phyloP scores from a whole-genome alignment of 1,139 yeast species.

The Hyphopichia wangnamkhiaoensis region DNA sequence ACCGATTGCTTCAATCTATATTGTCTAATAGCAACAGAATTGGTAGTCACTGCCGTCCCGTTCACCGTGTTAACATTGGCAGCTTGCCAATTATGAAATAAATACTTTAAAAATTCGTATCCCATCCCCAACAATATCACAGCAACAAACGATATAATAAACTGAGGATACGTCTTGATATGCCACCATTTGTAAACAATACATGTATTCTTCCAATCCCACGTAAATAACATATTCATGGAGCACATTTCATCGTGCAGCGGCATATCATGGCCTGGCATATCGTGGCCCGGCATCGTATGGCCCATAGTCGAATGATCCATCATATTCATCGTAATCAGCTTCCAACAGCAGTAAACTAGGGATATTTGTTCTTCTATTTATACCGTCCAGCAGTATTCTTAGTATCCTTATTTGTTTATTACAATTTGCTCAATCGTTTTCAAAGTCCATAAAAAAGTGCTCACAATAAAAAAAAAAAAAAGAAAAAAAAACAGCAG shows the following conservation, averaged over 20 bases:
- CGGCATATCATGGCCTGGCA: conserved; percentile 6
- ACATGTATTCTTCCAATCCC: conserved; percentile 76
- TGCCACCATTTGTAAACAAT: conserved; percentile 82
- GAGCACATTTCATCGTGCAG: conserved; percentile 1
- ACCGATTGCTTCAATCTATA: conserved; percentile 38
- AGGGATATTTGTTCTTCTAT: too few relatives aligned
- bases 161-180: conserved; percentile 51
- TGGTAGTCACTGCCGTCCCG: conserved; percentile 16
- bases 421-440: background rate
- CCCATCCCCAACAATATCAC: conserved; percentile 53
- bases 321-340: background rate
- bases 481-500: too few relatives aligned
- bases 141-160: conserved; percentile 52
- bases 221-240: conserved; percentile 66
- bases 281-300: conserved; percentile 1
- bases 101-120: conserved; percentile 58
- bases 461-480: too few relatives aligned
- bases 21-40: conserved; percentile 14
- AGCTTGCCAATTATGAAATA: conserved; percentile 33
- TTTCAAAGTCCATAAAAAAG: too few relatives aligned
- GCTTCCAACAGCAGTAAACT: too few relatives aligned
- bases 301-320: conserved; percentile 3
- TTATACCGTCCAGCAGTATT: too few relatives aligned
- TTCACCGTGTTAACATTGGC: conserved; percentile 13
- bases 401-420: too few relatives aligned